A percentile compares a stretch with the other conserved stretches of the same genome.
phyloP scores from a whole-genome alignment of 768 basidiomycete genomes.

The Hypholoma sublateritium region DNA sequence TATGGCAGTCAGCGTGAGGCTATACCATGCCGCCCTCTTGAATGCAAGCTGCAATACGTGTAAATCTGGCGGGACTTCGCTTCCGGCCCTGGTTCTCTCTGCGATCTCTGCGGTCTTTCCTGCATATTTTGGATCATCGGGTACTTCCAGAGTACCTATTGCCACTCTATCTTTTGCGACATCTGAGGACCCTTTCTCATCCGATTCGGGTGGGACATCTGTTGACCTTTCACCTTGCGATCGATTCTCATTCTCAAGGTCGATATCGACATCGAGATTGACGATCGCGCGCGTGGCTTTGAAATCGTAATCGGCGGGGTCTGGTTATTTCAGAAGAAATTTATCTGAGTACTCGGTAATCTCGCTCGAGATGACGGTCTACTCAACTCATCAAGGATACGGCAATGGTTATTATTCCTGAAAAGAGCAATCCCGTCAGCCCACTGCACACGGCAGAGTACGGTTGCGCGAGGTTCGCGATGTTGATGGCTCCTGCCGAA shows the following conservation, averaged over 20 bases:
- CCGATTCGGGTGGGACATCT: constrained; percentile 34
- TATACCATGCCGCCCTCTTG: constrained; percentile 32
- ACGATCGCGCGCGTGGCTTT: constrained; percentile 33
- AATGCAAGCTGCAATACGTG: constrained; percentile 26
- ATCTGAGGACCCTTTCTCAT: constrained; percentile 1
- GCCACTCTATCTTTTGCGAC: not conserved
- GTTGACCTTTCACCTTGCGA: not conserved
- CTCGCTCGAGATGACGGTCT: not conserved
- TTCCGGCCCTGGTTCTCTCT: not conserved
- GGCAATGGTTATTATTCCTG: constrained; percentile 32
- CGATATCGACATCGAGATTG: constrained; percentile 21
- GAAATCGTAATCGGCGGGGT: constrained; percentile 39
- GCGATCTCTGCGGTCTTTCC: not conserved
- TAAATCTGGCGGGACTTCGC: constrained; percentile 6
- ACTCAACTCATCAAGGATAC: constrained; percentile 34
- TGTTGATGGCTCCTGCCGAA: constrained; percentile 30
- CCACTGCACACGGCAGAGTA: constrained; percentile 41
- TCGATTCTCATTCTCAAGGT: constrained; percentile 9
- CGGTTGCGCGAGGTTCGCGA: constrained; percentile 35
- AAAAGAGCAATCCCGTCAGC: constrained; percentile 35
- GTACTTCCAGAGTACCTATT: constrained; percentile 9
- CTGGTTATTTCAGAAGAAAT: constrained; percentile 3
- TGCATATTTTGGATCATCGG: constrained; percentile 32
- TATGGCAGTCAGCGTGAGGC: constrained; percentile 28
- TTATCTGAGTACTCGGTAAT: not conserved